These are phyloP conservation scores for Ulota crispa DNA, from an alignment of 225 moss, liverwort and hornwort genomes.

Conservation along the genomic window DNA sequence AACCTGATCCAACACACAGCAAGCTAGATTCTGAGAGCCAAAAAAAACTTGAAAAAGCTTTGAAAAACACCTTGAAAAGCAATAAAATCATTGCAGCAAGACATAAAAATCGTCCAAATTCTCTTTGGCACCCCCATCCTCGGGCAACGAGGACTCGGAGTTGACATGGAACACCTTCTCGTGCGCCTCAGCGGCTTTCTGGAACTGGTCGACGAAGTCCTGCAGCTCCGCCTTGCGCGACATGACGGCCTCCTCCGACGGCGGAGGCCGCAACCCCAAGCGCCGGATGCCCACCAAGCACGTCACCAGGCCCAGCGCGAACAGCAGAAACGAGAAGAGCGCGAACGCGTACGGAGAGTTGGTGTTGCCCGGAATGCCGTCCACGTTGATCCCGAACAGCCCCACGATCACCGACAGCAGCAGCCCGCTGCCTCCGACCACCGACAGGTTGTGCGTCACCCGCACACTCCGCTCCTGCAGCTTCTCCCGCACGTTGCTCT, in stretches of 20 bases:
- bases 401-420: conserved; percentile 75
- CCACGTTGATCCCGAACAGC: conserved; percentile 88
- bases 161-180: conserved; percentile 62
- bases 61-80: too few species aligned
- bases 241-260: conserved; percentile 66
- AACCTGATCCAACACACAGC: too few species aligned
- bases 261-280: conserved; percentile 62
- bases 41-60: too few species aligned
- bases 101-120: conserved; percentile 20
- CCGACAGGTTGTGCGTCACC: conserved; percentile 86
- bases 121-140: neutral
- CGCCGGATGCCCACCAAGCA: conserved; percentile 57
- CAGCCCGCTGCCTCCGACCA: conserved; percentile 83
- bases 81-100: conserved; percentile 12
- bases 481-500: conserved; percentile 68
- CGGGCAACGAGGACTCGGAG: conserved; percentile 24
- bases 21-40: too few species aligned
- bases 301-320: conserved; percentile 41
- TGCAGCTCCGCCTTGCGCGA: conserved; percentile 74
- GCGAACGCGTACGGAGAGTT: conserved; percentile 53
- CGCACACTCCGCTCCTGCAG: conserved; percentile 81
- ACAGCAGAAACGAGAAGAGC: conserved; percentile 41
- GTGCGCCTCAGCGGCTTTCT: conserved; percentile 79
- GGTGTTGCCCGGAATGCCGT: conserved; percentile 73
- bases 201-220: conserved; percentile 70